Base-by-base conservation (phyloP, 1,139 yeast species). In the Pneumocystis oryctolagi region DNA sequence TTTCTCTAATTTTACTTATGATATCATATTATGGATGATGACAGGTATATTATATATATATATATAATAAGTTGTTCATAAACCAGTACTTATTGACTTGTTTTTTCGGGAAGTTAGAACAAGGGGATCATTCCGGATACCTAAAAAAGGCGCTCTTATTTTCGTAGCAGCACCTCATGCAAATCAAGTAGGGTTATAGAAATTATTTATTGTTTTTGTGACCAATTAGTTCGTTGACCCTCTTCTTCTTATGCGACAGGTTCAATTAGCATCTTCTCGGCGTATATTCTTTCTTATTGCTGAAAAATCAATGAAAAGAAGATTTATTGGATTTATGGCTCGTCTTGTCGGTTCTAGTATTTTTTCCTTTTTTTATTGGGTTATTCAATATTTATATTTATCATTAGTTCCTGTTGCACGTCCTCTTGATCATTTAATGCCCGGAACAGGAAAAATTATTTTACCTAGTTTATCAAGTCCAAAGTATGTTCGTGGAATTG, bases 121-220 rank as follows among this genome's bases (percentile, higher is more conserved):
- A 3, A 79, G 98, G 66, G 97, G 97, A 2, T 94, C 96, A 0
- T 90, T 84, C 76, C 79, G 90, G 64, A 81, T 92, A 64, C 97
- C 98, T 2, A 78, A 81, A 57, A 73, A 79, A 12, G 97, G 96
- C 0, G 95, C 97, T 0, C 84, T 89, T 30, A 89, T 92, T 64
- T 88, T 92, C 71, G 97, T 92, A 59, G 97, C 94, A 1, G 98
- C 97, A 8, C 97, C 97, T 8, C 98, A 90, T 76, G 96, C 96
- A 42, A 92, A 90, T 74, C 98, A 90, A 73, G 67, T 65, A 32
- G 35, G 66, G 61, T 35, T 30, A 4, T 16, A 20, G 28, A 14
- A 4, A 14, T 5, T 42, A 31, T 8, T 40, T 18, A 18, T 18
- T 25, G 16, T 34, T 25, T 4, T 53, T 40, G 39, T 37, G n/a